Evolutionary conservation across 1,139 yeast species (phyloP).

Genomic region (Zygoascus meyerae): DNA sequence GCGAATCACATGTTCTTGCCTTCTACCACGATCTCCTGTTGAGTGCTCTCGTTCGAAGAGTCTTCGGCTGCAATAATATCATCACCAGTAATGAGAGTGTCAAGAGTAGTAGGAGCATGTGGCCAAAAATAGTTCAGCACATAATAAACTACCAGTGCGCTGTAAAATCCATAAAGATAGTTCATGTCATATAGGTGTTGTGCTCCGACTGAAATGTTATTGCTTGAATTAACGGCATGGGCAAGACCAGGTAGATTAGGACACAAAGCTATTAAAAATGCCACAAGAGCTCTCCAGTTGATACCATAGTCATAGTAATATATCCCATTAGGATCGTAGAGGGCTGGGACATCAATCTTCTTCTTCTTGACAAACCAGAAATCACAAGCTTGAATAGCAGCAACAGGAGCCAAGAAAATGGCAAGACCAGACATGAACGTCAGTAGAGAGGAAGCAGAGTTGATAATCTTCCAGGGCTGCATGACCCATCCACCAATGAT

Average conservation of each 20-base stretch:
- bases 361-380: slow-evolving; percentile 39
- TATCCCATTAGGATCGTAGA: slow-evolving; percentile 37
- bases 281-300: slow-evolving; percentile 41
- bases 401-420: slow-evolving; percentile 40
- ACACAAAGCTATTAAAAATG: slow-evolving; percentile 38
- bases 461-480: slow-evolving; percentile 48
- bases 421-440: slow-evolving; percentile 37
- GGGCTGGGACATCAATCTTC: slow-evolving; percentile 32
- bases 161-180: slow-evolving; percentile 32
- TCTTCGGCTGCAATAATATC: slow-evolving; percentile 3
- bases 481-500: slow-evolving; percentile 40
- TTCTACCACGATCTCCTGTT: background rate
- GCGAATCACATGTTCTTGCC: background rate
- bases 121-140: slow-evolving; percentile 16
- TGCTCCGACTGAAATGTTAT: slow-evolving; percentile 27
- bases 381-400: slow-evolving; percentile 42
- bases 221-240: slow-evolving; percentile 32
- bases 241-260: slow-evolving; percentile 44
- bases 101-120: background rate
- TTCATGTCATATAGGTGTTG: slow-evolving; percentile 34
- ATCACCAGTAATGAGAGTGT: slow-evolving; percentile 1
- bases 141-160: slow-evolving; percentile 25
- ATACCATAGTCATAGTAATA: slow-evolving; percentile 37
- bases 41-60: background rate
- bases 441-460: slow-evolving; percentile 35